phyloP scores from a whole-genome alignment of 768 basidiomycete genomes.

The Mycena floridula region DNA sequence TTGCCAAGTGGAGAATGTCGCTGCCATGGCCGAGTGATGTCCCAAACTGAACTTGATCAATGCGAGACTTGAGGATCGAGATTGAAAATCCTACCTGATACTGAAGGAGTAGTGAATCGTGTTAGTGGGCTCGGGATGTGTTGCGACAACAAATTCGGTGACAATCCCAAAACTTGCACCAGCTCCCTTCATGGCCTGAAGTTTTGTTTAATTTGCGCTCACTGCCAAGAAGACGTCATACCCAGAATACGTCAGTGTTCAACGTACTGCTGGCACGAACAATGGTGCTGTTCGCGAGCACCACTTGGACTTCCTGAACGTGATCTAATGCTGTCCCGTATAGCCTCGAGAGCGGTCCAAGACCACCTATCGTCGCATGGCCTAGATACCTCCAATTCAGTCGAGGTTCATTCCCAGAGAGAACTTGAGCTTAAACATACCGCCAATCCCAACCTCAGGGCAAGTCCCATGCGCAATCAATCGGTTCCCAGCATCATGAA shows the following conservation, averaged over 20 bases:
- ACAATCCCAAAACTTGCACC: conserved; percentile 21
- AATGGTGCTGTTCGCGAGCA: conserved; percentile 15
- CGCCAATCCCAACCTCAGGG: no score
- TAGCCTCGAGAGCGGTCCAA: conserved; percentile 15
- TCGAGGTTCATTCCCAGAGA: no score
- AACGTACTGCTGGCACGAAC: conserved; percentile 10
- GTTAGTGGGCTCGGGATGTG: conserved; percentile 8
- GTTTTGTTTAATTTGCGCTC: conserved; percentile 12
- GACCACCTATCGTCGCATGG: conserved; percentile 15
- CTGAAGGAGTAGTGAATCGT: conserved; percentile 6
- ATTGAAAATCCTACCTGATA: no score
- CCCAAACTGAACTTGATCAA: no score
- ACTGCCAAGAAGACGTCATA: conserved; percentile 17
- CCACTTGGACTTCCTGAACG: conserved; percentile 14
- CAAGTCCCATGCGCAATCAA: conserved; percentile 24
- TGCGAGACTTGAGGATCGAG: no score
- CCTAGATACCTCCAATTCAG: no score
- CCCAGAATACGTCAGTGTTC: conserved; percentile 18
- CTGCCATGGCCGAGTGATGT: not conserved
- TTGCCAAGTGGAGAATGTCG: not conserved
- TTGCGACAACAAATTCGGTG: conserved; percentile 16
- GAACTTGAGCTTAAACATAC: no score
- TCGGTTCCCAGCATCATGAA: conserved; percentile 13
- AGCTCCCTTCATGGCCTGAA: conserved; percentile 20
- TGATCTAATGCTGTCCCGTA: conserved; percentile 19